Conservation (phyloP, 768 basidiomycete genomes). For the Lepiota venenata region DNA sequence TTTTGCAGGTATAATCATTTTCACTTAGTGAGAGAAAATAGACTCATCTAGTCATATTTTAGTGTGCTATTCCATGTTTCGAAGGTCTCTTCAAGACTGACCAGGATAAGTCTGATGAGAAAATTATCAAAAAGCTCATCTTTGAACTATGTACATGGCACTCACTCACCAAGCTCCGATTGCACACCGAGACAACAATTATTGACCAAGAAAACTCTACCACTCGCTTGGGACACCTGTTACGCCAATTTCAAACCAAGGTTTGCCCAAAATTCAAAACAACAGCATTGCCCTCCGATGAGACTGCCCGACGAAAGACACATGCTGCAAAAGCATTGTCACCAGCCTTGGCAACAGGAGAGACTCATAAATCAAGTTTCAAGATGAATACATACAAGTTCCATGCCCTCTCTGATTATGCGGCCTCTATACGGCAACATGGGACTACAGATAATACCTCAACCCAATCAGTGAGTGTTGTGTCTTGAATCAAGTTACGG, state of each 20-base stretch:
- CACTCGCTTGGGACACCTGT: conserved; percentile 20
- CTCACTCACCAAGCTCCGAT: conserved; percentile 27
- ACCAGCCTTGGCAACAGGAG: too few species aligned
- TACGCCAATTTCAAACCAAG: conserved; percentile 27
- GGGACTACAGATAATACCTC: conserved; percentile 38
- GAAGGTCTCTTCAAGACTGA: conserved; percentile 28
- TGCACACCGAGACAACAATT: conserved; percentile 27
- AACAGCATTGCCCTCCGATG: conserved; percentile 27
- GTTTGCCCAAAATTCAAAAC: conserved; percentile 26
- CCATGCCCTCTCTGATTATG: conserved; percentile 36
- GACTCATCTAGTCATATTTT: background rate
- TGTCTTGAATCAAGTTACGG: too few species aligned
- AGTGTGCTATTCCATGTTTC: conserved; percentile 35
- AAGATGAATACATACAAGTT: conserved; percentile 35
- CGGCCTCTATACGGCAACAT: conserved; percentile 20
- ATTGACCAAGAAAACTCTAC: conserved; percentile 22
- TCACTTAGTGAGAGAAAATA: too few species aligned
- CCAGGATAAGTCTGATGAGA: conserved; percentile 13
- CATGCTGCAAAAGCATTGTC: too few species aligned
- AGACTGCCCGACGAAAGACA: too few species aligned
- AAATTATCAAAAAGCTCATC: conserved; percentile 20
- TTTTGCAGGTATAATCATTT: conserved; percentile 42
- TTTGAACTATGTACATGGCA: conserved; percentile 30
- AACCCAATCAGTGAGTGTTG: conserved; percentile 34
- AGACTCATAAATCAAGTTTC: conserved; percentile 14